Percentiles rank a stretch among this genome's conserved stretches.
Evolutionary conservation across 192 early-diverging fungal genomes (phyloP).

Genomic region (Coemansia sp.): DNA sequence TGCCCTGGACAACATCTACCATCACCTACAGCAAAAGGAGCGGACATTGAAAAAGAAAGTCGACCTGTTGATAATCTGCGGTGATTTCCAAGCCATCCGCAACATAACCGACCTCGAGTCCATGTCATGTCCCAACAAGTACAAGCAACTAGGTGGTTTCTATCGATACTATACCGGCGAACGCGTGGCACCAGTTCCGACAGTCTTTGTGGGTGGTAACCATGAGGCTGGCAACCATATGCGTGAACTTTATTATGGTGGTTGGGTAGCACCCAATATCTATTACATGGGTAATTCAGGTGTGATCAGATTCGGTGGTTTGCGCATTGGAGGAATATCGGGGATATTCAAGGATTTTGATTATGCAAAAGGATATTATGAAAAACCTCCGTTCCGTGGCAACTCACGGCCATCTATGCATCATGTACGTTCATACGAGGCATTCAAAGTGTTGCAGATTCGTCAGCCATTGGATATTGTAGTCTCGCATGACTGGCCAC

Average conservation of each 20-base stretch:
- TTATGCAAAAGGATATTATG: slow-evolving; percentile 66
- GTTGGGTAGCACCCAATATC: slow-evolving; percentile 92
- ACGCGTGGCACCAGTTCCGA: slow-evolving; percentile 74
- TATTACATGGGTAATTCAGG: slow-evolving; percentile 87
- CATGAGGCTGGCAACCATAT: slow-evolving; percentile 95
- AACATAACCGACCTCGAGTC: slow-evolving; percentile 76
- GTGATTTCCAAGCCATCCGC: slow-evolving; percentile 94
- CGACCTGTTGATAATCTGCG: slow-evolving; percentile 94
- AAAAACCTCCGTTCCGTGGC: slow-evolving; percentile 71
- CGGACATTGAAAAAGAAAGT: slow-evolving; percentile 58
- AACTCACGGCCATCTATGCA: slow-evolving; percentile 70
- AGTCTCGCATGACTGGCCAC: slow-evolving; percentile 96
- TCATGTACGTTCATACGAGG: slow-evolving; percentile 83
- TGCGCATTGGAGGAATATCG: slow-evolving; percentile 90
- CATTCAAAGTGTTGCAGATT: slow-evolving; percentile 71
- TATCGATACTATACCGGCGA: slow-evolving; percentile 92
- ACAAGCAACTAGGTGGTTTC: slow-evolving; percentile 78
- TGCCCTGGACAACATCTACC: slow-evolving; percentile 87
- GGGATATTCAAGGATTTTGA: slow-evolving; percentile 79
- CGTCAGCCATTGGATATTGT: slow-evolving; percentile 79
- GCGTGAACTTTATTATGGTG: slow-evolving; percentile 95
- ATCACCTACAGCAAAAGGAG: slow-evolving; percentile 52
- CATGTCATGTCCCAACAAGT: slow-evolving; percentile 85
- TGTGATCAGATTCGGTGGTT: slow-evolving; percentile 80
- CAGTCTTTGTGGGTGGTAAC: slow-evolving; percentile 97